Evolutionary conservation across 139 green algal species (phyloP).

Genomic region (Coccomyxa sp.): DNA sequence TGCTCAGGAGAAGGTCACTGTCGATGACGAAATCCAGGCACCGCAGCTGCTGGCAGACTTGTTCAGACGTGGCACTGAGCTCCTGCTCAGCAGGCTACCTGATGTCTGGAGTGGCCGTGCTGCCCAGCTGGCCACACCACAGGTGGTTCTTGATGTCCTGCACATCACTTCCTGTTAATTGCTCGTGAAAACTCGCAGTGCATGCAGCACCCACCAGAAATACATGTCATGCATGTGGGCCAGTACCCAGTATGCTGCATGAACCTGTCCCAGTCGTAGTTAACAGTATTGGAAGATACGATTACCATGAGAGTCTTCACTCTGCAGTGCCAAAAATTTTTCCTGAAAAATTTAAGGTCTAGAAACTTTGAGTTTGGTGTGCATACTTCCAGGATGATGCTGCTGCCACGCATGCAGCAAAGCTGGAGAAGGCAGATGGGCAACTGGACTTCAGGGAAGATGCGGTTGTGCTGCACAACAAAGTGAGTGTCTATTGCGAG

Average conservation of each 20-base stretch:
- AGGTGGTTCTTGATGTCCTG: conserved; percentile 29
- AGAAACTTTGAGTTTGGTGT: not conserved
- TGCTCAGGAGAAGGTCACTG: conserved; percentile 43
- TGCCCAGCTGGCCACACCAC: conserved; percentile 25
- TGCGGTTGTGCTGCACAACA: conserved; percentile 72
- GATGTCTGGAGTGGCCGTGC: conserved; percentile 60
- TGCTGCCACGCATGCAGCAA: conserved; percentile 68
- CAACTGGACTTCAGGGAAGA: conserved; percentile 60
- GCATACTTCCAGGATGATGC: conserved; percentile 35
- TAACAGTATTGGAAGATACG: no score
- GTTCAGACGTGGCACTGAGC: conserved; percentile 58
- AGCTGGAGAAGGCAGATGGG: conserved; percentile 71
- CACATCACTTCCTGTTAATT: not conserved
- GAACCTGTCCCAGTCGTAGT: no score
- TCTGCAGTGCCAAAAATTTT: no score
- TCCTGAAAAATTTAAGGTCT: not conserved
- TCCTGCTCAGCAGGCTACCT: conserved; percentile 65
- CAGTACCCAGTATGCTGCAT: not conserved
- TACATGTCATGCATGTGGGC: not conserved
- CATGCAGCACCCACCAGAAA: not conserved
- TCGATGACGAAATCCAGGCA: conserved; percentile 60
- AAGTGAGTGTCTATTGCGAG: conserved; percentile 38
- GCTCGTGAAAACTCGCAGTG: not conserved
- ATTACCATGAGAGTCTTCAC: no score
- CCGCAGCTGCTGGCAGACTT: conserved; percentile 77